A percentile compares a stretch with the other conserved stretches of the same genome.
phyloP scores from a whole-genome alignment of 2,329 filamentous ascomycete species.

The Apiospora arundinis region DNA sequence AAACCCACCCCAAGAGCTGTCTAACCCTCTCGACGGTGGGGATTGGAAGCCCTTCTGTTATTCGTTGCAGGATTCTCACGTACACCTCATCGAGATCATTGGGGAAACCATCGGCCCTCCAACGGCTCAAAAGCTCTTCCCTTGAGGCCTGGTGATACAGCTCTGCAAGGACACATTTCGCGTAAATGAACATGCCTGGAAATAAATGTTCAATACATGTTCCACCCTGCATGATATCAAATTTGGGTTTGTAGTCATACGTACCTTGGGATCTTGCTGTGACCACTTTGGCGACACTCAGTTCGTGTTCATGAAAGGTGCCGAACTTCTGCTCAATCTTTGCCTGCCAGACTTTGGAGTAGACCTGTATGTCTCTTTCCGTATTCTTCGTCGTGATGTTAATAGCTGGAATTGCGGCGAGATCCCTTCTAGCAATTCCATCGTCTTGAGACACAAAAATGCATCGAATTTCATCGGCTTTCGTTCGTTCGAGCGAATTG shows the following conservation, averaged over 20 bases:
- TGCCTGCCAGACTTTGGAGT: background rate
- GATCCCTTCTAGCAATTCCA: background rate
- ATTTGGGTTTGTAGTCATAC: background rate
- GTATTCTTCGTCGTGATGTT: background rate
- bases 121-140: background rate
- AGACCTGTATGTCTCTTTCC: background rate
- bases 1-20: background rate
- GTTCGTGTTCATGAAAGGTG: background rate
- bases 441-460: constrained; percentile 2
- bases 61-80: background rate
- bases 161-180: background rate
- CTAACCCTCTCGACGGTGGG: background rate
- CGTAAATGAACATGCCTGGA: constrained; percentile 1
- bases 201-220: background rate
- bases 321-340: constrained; percentile 4
- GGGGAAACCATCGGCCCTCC: background rate
- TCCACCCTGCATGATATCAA: background rate
- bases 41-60: background rate
- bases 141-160: background rate
- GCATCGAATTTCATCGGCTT: background rate
- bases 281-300: background rate
- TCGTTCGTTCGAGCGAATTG: background rate
- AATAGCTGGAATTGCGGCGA: background rate
- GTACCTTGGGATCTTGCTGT: constrained; percentile 5
- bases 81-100: background rate